A percentile compares a stretch with the other conserved stretches of the same genome.
Evolutionary conservation across 768 basidiomycete genomes (phyloP).

Genomic region (Lactarius deliciosus): DNA sequence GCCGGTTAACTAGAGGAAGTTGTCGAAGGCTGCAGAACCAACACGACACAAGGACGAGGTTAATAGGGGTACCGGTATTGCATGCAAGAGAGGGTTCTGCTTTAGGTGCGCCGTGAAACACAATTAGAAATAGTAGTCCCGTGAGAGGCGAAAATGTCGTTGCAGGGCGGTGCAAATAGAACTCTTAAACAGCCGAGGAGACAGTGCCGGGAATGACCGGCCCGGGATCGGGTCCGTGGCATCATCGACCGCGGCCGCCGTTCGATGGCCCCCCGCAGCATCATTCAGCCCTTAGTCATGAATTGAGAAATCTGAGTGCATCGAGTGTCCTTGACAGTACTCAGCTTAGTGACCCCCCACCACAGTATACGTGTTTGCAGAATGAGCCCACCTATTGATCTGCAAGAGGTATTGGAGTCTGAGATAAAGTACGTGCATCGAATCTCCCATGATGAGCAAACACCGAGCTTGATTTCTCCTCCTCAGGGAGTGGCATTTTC

Average conservation of each 20-base stretch:
- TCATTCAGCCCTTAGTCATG: not conserved
- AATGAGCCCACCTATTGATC: conserved; percentile 46
- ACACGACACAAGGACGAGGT: too few species aligned
- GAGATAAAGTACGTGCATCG: conserved; percentile 56
- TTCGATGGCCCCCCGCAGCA: not conserved
- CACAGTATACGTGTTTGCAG: not conserved
- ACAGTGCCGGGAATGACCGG: too few species aligned
- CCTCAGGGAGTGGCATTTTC: conserved; percentile 76
- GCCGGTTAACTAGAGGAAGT: too few species aligned
- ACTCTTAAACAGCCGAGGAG: too few species aligned
- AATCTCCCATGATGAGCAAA: not conserved
- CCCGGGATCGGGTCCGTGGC: too few species aligned
- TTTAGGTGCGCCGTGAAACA: too few species aligned
- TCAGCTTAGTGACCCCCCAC: not conserved
- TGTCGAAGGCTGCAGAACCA: too few species aligned
- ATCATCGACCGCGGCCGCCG: not conserved
- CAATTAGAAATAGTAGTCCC: too few species aligned
- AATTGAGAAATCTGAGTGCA: not conserved
- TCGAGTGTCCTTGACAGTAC: not conserved
- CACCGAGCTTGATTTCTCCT: not conserved
- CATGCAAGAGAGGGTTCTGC: too few species aligned
- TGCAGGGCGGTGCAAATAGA: too few species aligned
- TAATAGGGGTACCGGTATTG: too few species aligned
- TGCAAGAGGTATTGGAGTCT: conserved; percentile 54
- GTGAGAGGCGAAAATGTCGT: too few species aligned